These are phyloP conservation scores for Trichoderma guizhouense DNA, from an alignment of 2,329 filamentous ascomycete genomes.

Conservation along the genomic window DNA sequence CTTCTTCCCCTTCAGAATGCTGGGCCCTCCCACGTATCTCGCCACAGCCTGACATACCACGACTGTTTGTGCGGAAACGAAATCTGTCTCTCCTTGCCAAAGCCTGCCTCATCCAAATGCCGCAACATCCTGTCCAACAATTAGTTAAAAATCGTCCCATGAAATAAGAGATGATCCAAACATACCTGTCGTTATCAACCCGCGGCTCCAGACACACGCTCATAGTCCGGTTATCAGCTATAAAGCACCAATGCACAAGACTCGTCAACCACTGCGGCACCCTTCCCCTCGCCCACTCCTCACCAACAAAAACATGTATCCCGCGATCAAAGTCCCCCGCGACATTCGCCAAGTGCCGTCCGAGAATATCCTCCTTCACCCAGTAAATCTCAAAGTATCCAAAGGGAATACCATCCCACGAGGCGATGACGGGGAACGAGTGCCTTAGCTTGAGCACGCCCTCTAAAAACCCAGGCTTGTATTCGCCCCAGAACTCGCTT, in stretches of 20 bases:
- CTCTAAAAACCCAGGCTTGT: slow-evolving; percentile 63
- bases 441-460: slow-evolving; percentile 64
- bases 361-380: slow-evolving; percentile 87
- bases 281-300: slow-evolving; percentile 84
- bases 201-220: slow-evolving; percentile 83
- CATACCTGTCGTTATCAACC: slow-evolving; percentile 85
- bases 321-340: slow-evolving; percentile 82
- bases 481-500: slow-evolving; percentile 76
- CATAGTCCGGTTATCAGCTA: slow-evolving; percentile 76
- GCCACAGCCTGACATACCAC: slow-evolving; percentile 74
- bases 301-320: slow-evolving; percentile 83
- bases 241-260: slow-evolving; percentile 80
- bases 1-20: slow-evolving; percentile 40
- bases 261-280: slow-evolving; percentile 80
- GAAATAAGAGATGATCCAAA: neutral
- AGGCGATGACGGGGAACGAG: slow-evolving; percentile 85
- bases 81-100: slow-evolving; percentile 82
- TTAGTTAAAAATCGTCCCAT: neutral
- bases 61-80: slow-evolving; percentile 90
- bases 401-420: slow-evolving; percentile 94
- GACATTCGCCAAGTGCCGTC: slow-evolving; percentile 61
- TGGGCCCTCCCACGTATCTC: slow-evolving; percentile 77
- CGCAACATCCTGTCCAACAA: slow-evolving; percentile 28
- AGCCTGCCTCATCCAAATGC: slow-evolving; percentile 73
- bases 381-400: slow-evolving; percentile 98